These are phyloP conservation scores for Cichorium intybus DNA, from an alignment of 140 eudicot genomes.

Conservation along the genomic window DNA sequence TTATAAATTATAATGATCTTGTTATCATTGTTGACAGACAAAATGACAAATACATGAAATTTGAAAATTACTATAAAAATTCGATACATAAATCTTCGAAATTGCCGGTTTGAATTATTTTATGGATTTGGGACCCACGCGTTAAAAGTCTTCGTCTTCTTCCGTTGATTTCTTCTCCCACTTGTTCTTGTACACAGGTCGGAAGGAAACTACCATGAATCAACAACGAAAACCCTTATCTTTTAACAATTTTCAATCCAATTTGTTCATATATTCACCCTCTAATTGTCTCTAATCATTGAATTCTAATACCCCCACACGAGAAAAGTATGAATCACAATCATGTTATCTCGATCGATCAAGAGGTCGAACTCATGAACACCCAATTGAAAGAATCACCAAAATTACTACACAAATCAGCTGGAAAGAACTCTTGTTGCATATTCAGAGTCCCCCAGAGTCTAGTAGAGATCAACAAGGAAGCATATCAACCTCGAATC, in stretches of 20 bases:
- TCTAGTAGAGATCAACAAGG: conserved; percentile 35
- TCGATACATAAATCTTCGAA: not conserved
- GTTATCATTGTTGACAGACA: no score
- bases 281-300: not conserved
- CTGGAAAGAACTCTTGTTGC: conserved; percentile 33
- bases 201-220: conserved; percentile 16
- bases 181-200: not conserved
- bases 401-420: conserved; percentile 25
- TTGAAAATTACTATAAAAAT: no score
- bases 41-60: no score
- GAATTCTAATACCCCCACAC: conserved; percentile 1
- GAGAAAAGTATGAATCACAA: conserved; percentile 10
- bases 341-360: conserved; percentile 30
- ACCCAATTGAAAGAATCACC: conserved; percentile 23
- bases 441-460: conserved; percentile 40
- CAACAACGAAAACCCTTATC: conserved; percentile 2
- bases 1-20: no score
- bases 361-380: conserved; percentile 16
- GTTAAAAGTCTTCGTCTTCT: conserved; percentile 6
- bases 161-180: conserved; percentile 3
- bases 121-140: conserved; percentile 22
- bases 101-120: not conserved
- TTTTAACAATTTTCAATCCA: conserved; percentile 15
- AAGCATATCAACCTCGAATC: conserved; percentile 36
- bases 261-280: not conserved